Percentiles rank a stretch among this genome's conserved stretches.
phyloP scores from a whole-genome alignment of 2,329 filamentous ascomycete species.

The Anthostomella pinea region DNA sequence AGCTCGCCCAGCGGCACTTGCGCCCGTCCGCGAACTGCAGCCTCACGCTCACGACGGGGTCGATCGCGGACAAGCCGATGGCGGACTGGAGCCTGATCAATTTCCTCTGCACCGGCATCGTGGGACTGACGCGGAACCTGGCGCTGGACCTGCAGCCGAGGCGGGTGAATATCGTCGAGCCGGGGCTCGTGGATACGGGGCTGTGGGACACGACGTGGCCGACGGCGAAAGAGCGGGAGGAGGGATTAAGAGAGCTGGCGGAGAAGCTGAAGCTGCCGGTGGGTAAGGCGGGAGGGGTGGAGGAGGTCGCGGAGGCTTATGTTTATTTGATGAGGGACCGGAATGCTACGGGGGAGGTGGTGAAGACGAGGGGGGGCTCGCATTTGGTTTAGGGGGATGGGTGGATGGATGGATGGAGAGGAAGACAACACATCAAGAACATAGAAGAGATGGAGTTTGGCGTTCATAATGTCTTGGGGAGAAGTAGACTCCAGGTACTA shows the following conservation, averaged over 20 bases:
- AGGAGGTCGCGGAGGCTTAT: constrained; percentile 31
- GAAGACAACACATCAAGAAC: background rate
- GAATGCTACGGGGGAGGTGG: constrained; percentile 29
- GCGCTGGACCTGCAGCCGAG: constrained; percentile 28
- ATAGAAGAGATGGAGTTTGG: no score
- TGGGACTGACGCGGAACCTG: constrained; percentile 26
- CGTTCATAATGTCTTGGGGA: no score
- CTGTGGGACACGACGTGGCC: constrained; percentile 28
- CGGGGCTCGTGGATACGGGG: constrained; percentile 25
- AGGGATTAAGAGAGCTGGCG: constrained; percentile 6
- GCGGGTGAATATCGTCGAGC: constrained; percentile 30
- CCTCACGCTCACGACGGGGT: constrained; percentile 25
- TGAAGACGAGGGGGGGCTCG: constrained; percentile 26
- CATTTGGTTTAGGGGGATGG: constrained; percentile 16
- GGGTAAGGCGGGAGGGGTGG: constrained; percentile 16
- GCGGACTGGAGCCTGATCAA: constrained; percentile 22
- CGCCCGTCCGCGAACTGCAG: constrained; percentile 16
- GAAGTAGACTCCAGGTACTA: no score
- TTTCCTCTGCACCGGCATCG: constrained; percentile 22
- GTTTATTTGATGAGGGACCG: constrained; percentile 28
- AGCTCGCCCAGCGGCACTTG: constrained; percentile 30
- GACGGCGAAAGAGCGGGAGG: constrained; percentile 11
- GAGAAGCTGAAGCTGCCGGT: constrained; percentile 17
- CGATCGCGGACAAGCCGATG: constrained; percentile 20
- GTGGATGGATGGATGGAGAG: background rate